These are phyloP conservation scores for Xylariaceae sp. DNA, from an alignment of 2,329 filamentous ascomycete species.

Conservation along the genomic window DNA sequence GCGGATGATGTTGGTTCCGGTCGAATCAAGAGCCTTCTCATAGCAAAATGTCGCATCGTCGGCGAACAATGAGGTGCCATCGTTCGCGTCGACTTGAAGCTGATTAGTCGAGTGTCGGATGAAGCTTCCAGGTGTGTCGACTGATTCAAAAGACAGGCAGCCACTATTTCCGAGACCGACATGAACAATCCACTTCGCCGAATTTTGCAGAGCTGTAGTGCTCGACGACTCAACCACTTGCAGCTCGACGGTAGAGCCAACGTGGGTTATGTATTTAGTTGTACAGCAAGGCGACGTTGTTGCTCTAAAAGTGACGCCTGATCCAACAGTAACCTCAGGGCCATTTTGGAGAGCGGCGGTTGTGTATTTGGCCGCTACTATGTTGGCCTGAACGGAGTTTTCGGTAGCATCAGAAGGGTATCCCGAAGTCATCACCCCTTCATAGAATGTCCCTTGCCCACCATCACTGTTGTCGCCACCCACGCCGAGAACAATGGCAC, in stretches of 20 bases:
- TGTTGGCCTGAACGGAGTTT: constrained; percentile 54
- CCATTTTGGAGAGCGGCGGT: constrained; percentile 30
- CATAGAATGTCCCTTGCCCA: constrained; percentile 60
- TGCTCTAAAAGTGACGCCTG: neutral
- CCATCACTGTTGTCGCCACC: constrained; percentile 59
- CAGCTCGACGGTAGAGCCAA: neutral
- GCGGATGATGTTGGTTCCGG: neutral
- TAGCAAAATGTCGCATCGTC: neutral
- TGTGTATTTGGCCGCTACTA: constrained; percentile 56
- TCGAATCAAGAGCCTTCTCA: neutral
- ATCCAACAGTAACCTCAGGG: neutral
- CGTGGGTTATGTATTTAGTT: neutral
- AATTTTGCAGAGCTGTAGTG: neutral
- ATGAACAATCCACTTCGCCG: neutral
- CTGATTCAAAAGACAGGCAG: neutral
- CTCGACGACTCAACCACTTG: neutral
- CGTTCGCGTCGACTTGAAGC: neutral
- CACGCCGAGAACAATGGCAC: constrained; percentile 62
- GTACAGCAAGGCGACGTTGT: neutral
- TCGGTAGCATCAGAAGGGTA: constrained; percentile 59
- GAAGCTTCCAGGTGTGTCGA: neutral
- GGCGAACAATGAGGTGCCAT: neutral
- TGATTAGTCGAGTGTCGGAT: neutral
- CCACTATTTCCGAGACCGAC: neutral
- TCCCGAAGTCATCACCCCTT: constrained; percentile 59